Percentiles rank a stretch among this genome's conserved stretches.
phyloP scores from a whole-genome alignment of 495 filamentous ascomycete species.

The Penicillium angulare region DNA sequence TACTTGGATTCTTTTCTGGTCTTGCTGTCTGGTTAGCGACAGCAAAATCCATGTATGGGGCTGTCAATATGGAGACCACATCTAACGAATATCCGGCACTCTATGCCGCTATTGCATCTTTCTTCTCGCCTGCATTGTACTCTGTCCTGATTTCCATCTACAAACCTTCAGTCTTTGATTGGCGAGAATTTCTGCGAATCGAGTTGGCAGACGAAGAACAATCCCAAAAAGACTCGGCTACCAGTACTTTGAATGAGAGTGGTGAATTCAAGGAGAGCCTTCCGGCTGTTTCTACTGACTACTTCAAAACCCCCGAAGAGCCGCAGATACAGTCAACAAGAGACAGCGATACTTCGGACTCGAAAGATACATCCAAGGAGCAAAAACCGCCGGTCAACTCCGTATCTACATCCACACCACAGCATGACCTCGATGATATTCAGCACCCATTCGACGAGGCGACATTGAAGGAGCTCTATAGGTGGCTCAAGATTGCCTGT shows the following conservation, averaged over 20 bases:
- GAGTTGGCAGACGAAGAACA: conserved; percentile 28
- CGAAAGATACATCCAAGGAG: no score
- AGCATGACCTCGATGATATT: conserved; percentile 24
- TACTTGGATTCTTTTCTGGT: conserved; percentile 37
- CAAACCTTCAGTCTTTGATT: conserved; percentile 46
- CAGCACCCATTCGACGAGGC: conserved; percentile 34
- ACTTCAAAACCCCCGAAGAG: no score
- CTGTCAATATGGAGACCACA: conserved; percentile 32
- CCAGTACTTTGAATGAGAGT: conserved; percentile 12
- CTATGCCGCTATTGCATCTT: conserved; percentile 35
- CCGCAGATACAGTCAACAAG: no score
- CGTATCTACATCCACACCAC: background rate
- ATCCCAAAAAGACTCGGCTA: conserved; percentile 14
- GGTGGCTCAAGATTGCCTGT: conserved; percentile 40
- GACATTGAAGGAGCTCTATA: conserved; percentile 30
- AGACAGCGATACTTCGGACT: no score
- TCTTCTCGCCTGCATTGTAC: conserved; percentile 36
- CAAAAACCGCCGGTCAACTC: no score
- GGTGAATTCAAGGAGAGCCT: background rate
- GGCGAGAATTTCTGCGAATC: conserved; percentile 49
- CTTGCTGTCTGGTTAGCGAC: conserved; percentile 37
- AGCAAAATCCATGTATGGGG: conserved; percentile 32
- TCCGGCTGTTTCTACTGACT: background rate
- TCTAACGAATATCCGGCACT: conserved; percentile 29
- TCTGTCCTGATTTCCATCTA: conserved; percentile 44